Evolutionary conservation across 192 early-diverging fungal species (phyloP), one percentile per base, ranked within the genome.

Genomic region (Backusella luteola): DNA sequence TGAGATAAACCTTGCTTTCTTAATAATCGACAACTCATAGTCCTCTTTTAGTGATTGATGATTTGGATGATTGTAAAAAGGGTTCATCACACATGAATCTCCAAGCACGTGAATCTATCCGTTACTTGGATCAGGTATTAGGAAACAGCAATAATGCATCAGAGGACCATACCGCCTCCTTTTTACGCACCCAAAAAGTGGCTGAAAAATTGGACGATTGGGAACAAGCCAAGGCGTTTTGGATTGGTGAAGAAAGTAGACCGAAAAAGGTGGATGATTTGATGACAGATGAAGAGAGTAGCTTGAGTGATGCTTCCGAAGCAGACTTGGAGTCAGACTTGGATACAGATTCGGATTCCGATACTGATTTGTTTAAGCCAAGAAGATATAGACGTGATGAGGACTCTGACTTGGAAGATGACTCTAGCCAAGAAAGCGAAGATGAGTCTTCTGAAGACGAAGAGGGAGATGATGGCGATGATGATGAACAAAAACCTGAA

Each of bases 1-100:
- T 84, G 79, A 63, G 9, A 21, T 23, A 6, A 70, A 41, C 44
- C 67, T 44, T 21, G 41, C 8, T 59, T 15, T 23, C 3, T 23
- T 44, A n/a, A n/a, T 42, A 17, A 53, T 34, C 32, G 2, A 32
- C 2, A 32, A 7, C 15, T 63, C 41, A 7, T 59, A 46, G 15
- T 53, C 21, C 59, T 11, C 15, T 19, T 32, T 38, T 52, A 79
- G 85, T 85, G 4, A 84, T 90, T 77, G 84, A 90, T 75, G 74
- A 79, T 9, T 82, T 90, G 44, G 89, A 90, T 78, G 52, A 79
- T 34, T 76, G 81, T 15, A 90, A 90, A 71, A 90, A 90, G 73
- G 89, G 89, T 17, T 76, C 74, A 6, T 80, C 80, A 12, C 81
- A 83, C 69, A 83, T 79, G 69, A 90, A 88, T 53, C 71, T 79